Conservation (phyloP, 2,329 filamentous ascomycete genomes). For the Neofusicoccum parvum region DNA sequence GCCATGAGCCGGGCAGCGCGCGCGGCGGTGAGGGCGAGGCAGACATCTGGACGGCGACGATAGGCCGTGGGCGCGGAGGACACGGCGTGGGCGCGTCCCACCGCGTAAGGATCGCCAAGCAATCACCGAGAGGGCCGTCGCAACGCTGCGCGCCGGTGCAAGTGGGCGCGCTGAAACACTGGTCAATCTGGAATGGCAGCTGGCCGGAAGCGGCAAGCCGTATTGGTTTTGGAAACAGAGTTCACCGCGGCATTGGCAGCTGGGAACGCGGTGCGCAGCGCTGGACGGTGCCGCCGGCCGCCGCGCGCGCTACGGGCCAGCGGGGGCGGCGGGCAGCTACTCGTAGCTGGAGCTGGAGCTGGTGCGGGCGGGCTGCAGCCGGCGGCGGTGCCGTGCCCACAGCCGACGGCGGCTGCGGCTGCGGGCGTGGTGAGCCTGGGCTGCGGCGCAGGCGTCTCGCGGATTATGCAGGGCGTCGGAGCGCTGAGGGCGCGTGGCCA, state of each 20-base stretch:
- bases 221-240: conserved; percentile 3
- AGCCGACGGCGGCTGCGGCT: background rate
- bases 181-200: conserved; percentile 7
- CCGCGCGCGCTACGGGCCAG: background rate
- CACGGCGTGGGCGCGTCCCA: background rate
- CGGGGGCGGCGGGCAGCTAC: background rate
- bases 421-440: background rate
- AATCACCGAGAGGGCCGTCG: conserved; percentile 15
- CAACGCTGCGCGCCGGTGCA: background rate
- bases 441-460: background rate
- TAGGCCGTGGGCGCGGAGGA: background rate
- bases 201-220: conserved; percentile 8
- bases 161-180: conserved; percentile 10
- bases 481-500: background rate
- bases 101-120: conserved; percentile 6
- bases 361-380: no score
- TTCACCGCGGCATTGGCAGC: background rate
- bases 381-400: background rate
- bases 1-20: background rate
- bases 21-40: conserved; percentile 5
- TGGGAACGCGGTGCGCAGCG: no score
- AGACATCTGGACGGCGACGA: conserved; percentile 6
- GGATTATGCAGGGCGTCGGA: background rate
- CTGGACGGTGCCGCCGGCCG: background rate
- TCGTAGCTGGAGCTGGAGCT: no score